These are phyloP conservation scores for Flaveria sonorensis DNA, from an alignment of 129 eudicot species.

Conservation along the genomic window DNA sequence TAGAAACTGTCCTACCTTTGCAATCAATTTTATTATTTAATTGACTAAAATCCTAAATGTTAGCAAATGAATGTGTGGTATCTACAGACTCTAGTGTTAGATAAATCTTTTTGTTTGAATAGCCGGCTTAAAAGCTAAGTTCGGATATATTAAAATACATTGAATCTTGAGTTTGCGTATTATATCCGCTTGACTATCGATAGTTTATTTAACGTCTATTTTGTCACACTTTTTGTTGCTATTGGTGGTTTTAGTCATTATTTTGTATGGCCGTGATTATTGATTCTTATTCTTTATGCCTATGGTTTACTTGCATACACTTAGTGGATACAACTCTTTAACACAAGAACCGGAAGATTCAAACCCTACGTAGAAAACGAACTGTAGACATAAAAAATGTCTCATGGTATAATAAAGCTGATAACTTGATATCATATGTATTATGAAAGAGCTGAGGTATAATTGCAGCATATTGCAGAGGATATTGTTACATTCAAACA, in stretches of 20 bases:
- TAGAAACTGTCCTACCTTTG: neutral
- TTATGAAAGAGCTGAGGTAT: neutral
- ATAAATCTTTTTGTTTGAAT: neutral
- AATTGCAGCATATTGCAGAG: neutral
- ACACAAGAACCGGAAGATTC: no score
- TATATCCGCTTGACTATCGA: neutral
- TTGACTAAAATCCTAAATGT: slow-evolving; percentile 1
- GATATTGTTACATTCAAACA: neutral
- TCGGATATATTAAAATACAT: neutral
- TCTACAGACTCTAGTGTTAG: no score
- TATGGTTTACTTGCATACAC: neutral
- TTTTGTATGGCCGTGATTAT: neutral
- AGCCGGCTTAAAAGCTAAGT: slow-evolving; percentile 3
- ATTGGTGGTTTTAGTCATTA: neutral
- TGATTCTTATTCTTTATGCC: neutral
- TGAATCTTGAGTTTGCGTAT: slow-evolving; percentile 11
- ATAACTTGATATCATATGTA: neutral
- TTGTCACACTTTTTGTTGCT: neutral
- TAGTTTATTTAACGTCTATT: neutral
- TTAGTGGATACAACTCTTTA: no score
- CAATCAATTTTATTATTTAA: neutral
- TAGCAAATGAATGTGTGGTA: no score
- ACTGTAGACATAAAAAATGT: no score
- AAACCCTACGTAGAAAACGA: no score
- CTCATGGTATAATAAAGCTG: no score